Percentiles rank a stretch among this genome's conserved stretches.
These are phyloP conservation scores for Colletotrichum viniferum DNA, from an alignment of 2,329 filamentous ascomycete species.

Conservation along the genomic window DNA sequence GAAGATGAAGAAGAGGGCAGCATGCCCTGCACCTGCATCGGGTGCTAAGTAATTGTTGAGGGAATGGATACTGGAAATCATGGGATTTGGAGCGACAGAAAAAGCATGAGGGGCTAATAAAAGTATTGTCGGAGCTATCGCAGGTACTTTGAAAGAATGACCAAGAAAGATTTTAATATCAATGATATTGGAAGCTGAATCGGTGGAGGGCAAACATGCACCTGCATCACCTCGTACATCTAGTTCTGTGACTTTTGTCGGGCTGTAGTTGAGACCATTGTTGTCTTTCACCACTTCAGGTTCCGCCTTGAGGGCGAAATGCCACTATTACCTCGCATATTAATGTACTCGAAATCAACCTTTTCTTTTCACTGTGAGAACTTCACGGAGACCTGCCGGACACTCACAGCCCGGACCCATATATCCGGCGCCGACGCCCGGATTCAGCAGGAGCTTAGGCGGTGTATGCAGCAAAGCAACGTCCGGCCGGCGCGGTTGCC, in stretches of 20 bases:
- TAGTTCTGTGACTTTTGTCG: neutral
- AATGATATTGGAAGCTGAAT: neutral
- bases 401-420: neutral
- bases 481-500: neutral
- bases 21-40: neutral
- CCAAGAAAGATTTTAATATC: accelerated
- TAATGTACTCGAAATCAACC: too few species aligned
- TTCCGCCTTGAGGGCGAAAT: accelerated
- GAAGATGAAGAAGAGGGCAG: neutral
- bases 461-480: neutral
- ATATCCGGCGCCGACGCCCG: neutral
- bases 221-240: too few species aligned
- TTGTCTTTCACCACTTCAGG: too few species aligned
- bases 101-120: neutral
- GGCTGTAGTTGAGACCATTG: neutral
- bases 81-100: neutral
- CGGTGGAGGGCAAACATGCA: too few species aligned
- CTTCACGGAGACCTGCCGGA: neutral
- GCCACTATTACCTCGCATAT: too few species aligned
- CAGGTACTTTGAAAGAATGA: accelerated
- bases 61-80: neutral
- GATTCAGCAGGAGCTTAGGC: neutral
- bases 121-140: accelerated
- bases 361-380: neutral
- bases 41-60: neutral